Evolutionary conservation across 257 asterid genomes (phyloP), one percentile per base, ranked within the genome.

Genomic region (Buddleja alternifolia): DNA sequence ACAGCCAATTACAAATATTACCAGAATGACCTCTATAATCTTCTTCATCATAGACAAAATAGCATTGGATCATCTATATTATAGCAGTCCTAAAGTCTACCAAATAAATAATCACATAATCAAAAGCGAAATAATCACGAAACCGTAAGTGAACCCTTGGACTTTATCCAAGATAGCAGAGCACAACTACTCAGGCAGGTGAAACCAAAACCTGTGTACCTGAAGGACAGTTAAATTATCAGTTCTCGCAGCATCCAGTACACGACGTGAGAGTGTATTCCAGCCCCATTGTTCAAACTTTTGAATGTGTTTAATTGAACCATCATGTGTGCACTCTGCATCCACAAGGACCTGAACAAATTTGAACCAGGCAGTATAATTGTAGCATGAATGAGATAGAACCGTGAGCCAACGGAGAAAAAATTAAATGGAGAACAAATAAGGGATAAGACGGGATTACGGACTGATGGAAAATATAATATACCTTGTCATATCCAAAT

Each of bases 241-340:
- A 24, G 89, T 90, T 83, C 98, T 90, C 71, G 84, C 89, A 60
- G 96, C 97, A 81, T 88, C 92, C 60, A 93, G 82, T 66, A 93
- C 95, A 54, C 99, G 99, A 67, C 95, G 87, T 60, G 78, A 77
- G 80, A 93, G 87, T 45, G 99, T 90, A 60, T 89, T 81, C 99
- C 97, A 93, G 66, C 99, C 99, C 99, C 97, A 93, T 59, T 88
- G 92, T 76, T 90, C 94, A 73, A 88, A 93, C 77, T 93, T 93
- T 75, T 90, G 98, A 63, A 93, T 87, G 74, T 93, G 97, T 70
- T 78, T 86, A 53, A 88, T 72, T 41, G 98, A 93, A 67, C 98
- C 98, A 77, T 93, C 98, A 70, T 93, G 98, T 8, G 97, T 93
- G 77, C 98, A 93, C 78, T 93, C 98, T 76, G 97, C 98, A 85